Percentiles rank a stretch among this genome's conserved stretches.
phyloP scores from a whole-genome alignment of 306 rosid genomes.

The Cucumis cinereus region DNA sequence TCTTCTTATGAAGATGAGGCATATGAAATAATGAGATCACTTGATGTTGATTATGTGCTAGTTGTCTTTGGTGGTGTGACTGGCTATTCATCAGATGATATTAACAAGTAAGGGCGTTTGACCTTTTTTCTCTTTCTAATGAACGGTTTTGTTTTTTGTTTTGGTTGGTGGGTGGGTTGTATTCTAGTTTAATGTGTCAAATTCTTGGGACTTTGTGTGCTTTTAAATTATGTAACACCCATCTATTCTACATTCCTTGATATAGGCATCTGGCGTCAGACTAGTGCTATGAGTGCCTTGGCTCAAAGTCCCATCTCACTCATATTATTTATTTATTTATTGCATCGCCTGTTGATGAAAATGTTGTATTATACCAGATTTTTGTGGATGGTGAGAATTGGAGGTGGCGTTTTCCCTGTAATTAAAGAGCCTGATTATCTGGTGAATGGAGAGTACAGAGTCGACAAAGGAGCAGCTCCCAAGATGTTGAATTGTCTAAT shows the following conservation, averaged over 20 bases:
- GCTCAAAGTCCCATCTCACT: background rate
- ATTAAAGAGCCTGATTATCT: conserved; percentile 98
- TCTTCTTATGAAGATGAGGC: conserved; percentile 97
- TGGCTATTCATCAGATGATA: conserved; percentile 97
- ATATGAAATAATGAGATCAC: conserved; percentile 82
- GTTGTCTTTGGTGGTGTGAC: conserved; percentile 99
- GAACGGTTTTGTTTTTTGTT: background rate
- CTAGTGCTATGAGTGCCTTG: background rate
- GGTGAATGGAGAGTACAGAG: conserved; percentile 95
- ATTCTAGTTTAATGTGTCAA: background rate
- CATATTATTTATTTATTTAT: background rate
- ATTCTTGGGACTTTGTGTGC: background rate
- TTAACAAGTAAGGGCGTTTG: conserved; percentile 65
- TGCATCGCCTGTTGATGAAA: background rate
- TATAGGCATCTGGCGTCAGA: background rate
- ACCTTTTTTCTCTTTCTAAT: background rate
- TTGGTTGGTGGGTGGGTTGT: no score
- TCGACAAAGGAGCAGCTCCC: conserved; percentile 98
- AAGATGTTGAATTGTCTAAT: conserved; percentile 99
- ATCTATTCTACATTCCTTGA: background rate
- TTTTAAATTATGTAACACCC: background rate
- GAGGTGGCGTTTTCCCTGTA: conserved; percentile 96
- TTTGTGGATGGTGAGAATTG: conserved; percentile 99
- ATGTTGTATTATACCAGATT: conserved; percentile 33
- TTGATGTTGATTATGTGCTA: conserved; percentile 88